Percentiles rank a stretch among this genome's conserved stretches.
phyloP scores from a whole-genome alignment of 1,284 basidiomycete species.

The Pseudozyma flocculosa region DNA sequence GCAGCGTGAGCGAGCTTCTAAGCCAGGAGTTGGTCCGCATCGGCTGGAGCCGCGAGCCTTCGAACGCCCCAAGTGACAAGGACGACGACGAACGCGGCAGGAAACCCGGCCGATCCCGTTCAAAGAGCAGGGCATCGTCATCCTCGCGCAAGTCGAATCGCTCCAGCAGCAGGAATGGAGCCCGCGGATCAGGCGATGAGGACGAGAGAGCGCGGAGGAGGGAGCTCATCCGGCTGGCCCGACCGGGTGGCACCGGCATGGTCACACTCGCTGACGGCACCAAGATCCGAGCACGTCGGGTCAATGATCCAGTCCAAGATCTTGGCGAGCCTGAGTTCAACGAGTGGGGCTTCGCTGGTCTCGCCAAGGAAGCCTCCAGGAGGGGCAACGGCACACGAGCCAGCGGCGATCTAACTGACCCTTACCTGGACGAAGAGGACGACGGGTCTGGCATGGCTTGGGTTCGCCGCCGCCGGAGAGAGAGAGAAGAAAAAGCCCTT shows the following conservation, averaged over 20 bases:
- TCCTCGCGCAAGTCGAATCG: slow-evolving; percentile 15
- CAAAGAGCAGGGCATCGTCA: slow-evolving; percentile 1
- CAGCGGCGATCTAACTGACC: slow-evolving; percentile 5
- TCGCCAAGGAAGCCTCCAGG: slow-evolving; percentile 37
- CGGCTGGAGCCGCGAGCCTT: not conserved
- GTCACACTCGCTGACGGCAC: slow-evolving; percentile 55
- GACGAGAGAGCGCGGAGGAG: slow-evolving; percentile 44
- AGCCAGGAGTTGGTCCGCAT: slow-evolving; percentile 8
- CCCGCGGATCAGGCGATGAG: slow-evolving; percentile 35
- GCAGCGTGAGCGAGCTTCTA: slow-evolving; percentile 13
- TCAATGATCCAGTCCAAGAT: slow-evolving; percentile 35
- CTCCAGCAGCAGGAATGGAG: slow-evolving; percentile 27
- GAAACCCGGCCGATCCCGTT: slow-evolving; percentile 5
- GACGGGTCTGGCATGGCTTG: slow-evolving; percentile 36
- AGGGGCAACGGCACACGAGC: slow-evolving; percentile 25
- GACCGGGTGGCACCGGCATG: slow-evolving; percentile 56
- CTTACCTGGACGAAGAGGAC: slow-evolving; percentile 21
- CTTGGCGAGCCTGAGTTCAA: slow-evolving; percentile 36
- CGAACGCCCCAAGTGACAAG: slow-evolving; percentile 11
- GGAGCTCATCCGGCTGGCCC: slow-evolving; percentile 43
- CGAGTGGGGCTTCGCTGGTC: slow-evolving; percentile 54
- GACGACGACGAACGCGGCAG: slow-evolving; percentile 34
- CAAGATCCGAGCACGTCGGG: slow-evolving; percentile 49
- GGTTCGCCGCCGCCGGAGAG: slow-evolving; percentile 27
- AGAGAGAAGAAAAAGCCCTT: slow-evolving; percentile 23